Evolutionary conservation across 768 basidiomycete genomes (phyloP).

Genomic region (Leccinum incarnatum): DNA sequence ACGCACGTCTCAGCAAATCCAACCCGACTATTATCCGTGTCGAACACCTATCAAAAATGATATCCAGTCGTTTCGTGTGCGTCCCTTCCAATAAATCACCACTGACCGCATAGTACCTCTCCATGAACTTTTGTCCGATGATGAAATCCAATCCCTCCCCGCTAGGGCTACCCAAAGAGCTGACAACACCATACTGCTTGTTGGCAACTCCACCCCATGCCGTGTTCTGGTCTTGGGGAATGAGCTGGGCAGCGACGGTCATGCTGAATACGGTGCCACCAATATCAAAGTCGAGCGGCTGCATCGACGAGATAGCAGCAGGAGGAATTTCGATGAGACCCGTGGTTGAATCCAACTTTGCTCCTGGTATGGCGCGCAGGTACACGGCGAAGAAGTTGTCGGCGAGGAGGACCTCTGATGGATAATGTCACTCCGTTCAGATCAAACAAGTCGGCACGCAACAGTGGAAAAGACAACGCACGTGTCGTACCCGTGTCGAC

Average conservation of each 20-base stretch:
- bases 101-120: background rate
- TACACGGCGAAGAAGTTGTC: conserved; percentile 11
- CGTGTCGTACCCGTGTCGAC: background rate
- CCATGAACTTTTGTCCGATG: background rate
- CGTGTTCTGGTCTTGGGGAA: background rate
- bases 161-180: background rate
- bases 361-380: conserved; percentile 11
- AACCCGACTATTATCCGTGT: background rate
- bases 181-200: background rate
- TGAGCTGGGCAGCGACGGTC: background rate
- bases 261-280: background rate
- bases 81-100: background rate
- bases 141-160: background rate
- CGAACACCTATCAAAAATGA: background rate
- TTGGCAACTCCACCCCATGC: background rate
- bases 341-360: background rate
- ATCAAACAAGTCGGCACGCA: background rate
- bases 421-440: background rate
- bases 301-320: conserved; percentile 6
- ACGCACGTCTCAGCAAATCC: background rate
- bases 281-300: conserved; percentile 11
- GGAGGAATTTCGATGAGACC: conserved; percentile 11
- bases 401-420: conserved; percentile 13
- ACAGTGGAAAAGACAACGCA: background rate
- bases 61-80: background rate